phyloP scores from a whole-genome alignment of 495 filamentous ascomycete genomes.

The Tetracladium setigerum region DNA sequence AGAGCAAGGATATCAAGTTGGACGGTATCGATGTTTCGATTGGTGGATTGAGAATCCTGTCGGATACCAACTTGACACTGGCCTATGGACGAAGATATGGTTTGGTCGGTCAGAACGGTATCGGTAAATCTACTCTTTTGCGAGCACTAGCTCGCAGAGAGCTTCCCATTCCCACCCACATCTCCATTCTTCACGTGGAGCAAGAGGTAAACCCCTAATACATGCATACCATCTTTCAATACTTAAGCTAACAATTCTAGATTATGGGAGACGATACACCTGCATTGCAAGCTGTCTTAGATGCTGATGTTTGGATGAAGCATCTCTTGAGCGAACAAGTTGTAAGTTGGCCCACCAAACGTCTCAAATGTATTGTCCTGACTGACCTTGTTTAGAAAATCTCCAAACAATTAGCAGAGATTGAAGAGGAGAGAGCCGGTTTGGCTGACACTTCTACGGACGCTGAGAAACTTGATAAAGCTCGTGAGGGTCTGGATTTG shows the following conservation, averaged over 20 bases:
- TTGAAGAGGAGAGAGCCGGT: slow-evolving; percentile 71
- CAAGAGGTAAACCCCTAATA: slow-evolving; percentile 63
- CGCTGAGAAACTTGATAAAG: slow-evolving; percentile 73
- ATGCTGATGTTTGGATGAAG: slow-evolving; percentile 98
- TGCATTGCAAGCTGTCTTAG: slow-evolving; percentile 89
- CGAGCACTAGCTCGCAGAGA: slow-evolving; percentile 90
- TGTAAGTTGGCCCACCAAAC: slow-evolving; percentile 36
- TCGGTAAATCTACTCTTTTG: slow-evolving; percentile 94
- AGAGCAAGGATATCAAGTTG: slow-evolving; percentile 99
- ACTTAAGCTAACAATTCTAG: slow-evolving; percentile 33
- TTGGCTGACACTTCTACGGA: slow-evolving; percentile 84
- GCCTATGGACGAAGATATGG: slow-evolving; percentile 93
- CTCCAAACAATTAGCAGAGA: slow-evolving; percentile 60
- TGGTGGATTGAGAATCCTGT: slow-evolving; percentile 78
- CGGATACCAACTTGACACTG: slow-evolving; percentile 81
- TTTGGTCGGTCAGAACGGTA: slow-evolving; percentile 98
- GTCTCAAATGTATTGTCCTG: not conserved
- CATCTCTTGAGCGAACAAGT: slow-evolving; percentile 86
- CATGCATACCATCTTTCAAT: not conserved
- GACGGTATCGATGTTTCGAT: slow-evolving; percentile 94
- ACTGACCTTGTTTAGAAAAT: slow-evolving; percentile 57
- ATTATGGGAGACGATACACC: slow-evolving; percentile 95
- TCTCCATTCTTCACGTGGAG: slow-evolving; percentile 97
- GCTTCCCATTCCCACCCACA: slow-evolving; percentile 87
- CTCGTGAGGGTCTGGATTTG: slow-evolving; percentile 82